Evolutionary conservation across 768 basidiomycete species (phyloP), one percentile per base, ranked within the genome.

Genomic region (Dendrothele bispora): DNA sequence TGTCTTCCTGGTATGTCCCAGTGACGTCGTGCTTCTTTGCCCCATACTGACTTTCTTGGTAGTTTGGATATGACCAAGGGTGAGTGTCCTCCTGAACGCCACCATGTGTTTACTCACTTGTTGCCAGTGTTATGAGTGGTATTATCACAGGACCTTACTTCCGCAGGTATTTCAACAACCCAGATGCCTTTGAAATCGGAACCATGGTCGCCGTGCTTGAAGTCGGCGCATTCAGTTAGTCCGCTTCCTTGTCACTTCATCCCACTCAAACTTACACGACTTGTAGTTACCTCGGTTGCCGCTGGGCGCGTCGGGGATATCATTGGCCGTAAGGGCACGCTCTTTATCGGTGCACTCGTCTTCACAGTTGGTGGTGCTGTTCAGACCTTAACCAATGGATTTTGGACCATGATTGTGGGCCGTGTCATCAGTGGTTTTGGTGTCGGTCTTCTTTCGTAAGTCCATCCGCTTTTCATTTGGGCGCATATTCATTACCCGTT

Each of bases 191-290:
- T 41, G 80, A 87, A 58, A 66, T 93, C 20, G 94, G 92, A n/a
- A 91, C 90, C 17, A 93, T 98, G 88, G 93, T 97, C 32, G 91
- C 94, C n/a, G 86, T 95, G 5, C 71, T 95, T 27, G 93, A 98
- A 67, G 78, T 98, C 28, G 94, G 94, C 36, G 94, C 94, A 30
- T 86, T 97, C 63, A 77, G 92, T 91, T 60, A 35, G 83, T 70
- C 43, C 38, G 25, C 14, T 26, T 29, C 26, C 17, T 17, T 34
- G 6, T 21, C 20, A 25, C 15, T 2, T 0, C 20, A 44, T 30
- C 39, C 46, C 44, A 35, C 42, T 35, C 11, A 28, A 29, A 17
- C 14, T 36, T 30, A 27, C 49, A 11, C 22, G 45, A 54, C 28
- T 22, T 24, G 52, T 58, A 93, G 91, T 88, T 50, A 97, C 95